Conservation (phyloP, 306 rosid species). For the Prunus campanulata region DNA sequence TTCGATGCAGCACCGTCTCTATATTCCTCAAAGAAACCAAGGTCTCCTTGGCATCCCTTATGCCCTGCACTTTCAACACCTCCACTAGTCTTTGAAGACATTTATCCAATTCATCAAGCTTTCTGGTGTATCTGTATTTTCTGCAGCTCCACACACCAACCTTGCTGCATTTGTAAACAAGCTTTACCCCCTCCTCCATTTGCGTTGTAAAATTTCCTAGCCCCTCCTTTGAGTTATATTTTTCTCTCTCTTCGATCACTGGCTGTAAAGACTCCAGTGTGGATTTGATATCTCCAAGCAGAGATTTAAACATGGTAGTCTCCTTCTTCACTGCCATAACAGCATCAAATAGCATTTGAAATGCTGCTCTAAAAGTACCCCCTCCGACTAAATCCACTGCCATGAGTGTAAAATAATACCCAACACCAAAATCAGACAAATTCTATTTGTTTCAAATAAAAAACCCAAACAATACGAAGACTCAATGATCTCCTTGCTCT, state of each 20-base stretch:
- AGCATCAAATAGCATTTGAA: background rate
- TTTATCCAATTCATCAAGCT: background rate
- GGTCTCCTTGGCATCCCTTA: background rate
- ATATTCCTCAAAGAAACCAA: constrained; percentile 1
- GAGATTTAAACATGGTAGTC: background rate
- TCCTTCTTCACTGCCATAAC: background rate
- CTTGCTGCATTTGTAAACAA: background rate
- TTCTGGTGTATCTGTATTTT: background rate
- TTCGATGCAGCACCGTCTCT: background rate
- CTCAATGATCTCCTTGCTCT: too few relatives aligned
- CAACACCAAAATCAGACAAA: background rate
- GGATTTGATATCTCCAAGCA: background rate
- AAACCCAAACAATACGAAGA: too few relatives aligned
- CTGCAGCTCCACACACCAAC: background rate
- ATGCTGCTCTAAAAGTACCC: background rate
- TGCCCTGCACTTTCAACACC: background rate
- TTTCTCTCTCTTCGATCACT: background rate
- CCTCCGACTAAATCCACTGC: background rate
- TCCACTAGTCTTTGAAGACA: background rate
- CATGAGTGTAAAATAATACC: background rate
- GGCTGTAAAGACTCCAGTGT: background rate
- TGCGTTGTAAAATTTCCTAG: background rate
- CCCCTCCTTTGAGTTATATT: background rate
- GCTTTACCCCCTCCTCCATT: constrained; percentile 4
- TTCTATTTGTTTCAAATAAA: too few relatives aligned